phyloP scores from a whole-genome alignment of 371 early-diverging fungal species.

The Cladochytrium tenue region DNA sequence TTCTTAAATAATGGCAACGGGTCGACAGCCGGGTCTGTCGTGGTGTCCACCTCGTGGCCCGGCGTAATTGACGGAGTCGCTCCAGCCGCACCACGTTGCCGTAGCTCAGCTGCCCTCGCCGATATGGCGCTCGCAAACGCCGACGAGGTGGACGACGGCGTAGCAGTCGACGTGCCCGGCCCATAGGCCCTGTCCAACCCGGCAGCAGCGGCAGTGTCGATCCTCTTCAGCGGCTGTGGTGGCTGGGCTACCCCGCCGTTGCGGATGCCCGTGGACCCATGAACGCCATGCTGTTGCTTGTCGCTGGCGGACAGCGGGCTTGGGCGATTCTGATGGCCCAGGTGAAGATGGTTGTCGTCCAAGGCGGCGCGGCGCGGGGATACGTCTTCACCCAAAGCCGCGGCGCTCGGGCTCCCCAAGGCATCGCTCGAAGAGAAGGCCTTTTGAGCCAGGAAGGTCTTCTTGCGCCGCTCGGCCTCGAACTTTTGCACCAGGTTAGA shows the following conservation, averaged over 20 bases:
- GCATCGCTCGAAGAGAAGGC: neutral
- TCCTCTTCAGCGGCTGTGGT: no score
- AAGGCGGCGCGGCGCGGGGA: neutral
- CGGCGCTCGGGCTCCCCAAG: neutral
- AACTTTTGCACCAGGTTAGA: neutral
- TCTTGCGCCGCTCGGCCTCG: neutral
- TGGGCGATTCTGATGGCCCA: no score
- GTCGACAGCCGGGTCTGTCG: neutral
- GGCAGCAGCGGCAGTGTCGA: no score
- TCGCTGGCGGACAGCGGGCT: no score
- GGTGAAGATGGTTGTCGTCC: neutral
- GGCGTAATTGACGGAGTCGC: neutral
- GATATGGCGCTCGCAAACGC: neutral
- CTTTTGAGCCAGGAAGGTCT: neutral
- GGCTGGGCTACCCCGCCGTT: neutral
- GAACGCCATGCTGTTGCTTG: no score
- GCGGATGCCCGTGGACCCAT: neutral
- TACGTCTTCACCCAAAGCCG: neutral
- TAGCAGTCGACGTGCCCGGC: neutral
- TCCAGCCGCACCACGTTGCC: neutral
- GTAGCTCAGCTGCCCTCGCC: neutral
- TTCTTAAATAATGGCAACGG: conserved; percentile 1
- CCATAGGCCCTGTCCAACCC: no score
- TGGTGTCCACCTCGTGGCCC: neutral
- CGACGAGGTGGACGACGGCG: neutral